Base-by-base conservation (phyloP, 1,139 yeast genomes). In the Kazachstania sp. region DNA sequence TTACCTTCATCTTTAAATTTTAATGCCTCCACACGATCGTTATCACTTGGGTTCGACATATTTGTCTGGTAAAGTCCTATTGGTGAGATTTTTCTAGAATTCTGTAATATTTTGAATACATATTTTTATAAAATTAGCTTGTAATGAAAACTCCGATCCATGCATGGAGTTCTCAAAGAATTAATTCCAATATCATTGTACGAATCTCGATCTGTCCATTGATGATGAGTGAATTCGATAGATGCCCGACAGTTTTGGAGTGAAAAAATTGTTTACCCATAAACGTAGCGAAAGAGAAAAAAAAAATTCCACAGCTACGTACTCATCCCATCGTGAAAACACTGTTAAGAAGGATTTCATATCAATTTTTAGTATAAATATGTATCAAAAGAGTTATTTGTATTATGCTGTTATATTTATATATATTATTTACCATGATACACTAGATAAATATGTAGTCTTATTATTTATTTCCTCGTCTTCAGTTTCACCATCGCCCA, bases 1-100 rank as follows among this genome's bases (percentile, higher is more conserved):
- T 92, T 92, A 11, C 97, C 98, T 57, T 75, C 70, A 54, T 78
- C 78, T 63, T 90, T 90, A 50, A 70, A 68, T 52, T 71, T 70
- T 44, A 74, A 56, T 1, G 87, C 85, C 49, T 68, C 62, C 28
- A 66, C 71, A 29, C 54, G 51, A 23, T 58, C 61, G 37, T 55
- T 57, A 19, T 46, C 46, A 13, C 59, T 45, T 12, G 53, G 52
- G 16, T 37, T 44, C 16, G 54, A 44, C 61, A 56, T 56, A 12
- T 16, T 15, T 6, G 8, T 31, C 34, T 31, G 34, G 6, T 31
- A 15, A 15, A 31, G 34, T 31, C 13, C 8, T 31, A 28, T 23
- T 16, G 31, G 23, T 20, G 29, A 16, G 18, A 15, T 23, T 34
- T n/a, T 3, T 16, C 20, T 37, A 37, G 29, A 37, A n/a, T 18